Conservation (phyloP, 306 rosid genomes). For the Ammopiptanthus mongolicus region DNA sequence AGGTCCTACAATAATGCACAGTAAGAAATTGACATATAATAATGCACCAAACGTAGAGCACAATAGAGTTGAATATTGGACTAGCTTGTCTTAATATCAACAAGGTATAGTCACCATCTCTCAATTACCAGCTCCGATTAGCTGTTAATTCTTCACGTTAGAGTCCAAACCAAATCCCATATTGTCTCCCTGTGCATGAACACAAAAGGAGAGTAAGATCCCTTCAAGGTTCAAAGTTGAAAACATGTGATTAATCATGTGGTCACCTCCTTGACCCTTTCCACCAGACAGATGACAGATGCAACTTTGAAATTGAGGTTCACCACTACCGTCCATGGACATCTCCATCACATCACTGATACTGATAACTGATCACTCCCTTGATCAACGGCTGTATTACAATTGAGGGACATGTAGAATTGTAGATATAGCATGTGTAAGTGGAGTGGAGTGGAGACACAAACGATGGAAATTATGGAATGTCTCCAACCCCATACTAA, state of each 20-base stretch:
- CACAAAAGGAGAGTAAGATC: neutral
- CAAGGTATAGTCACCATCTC: neutral
- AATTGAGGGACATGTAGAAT: neutral
- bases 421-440: no score
- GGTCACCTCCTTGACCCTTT: conserved; percentile 6
- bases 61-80: neutral
- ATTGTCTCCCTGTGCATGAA: conserved; percentile 1
- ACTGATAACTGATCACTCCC: neutral
- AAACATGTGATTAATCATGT: neutral
- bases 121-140: neutral
- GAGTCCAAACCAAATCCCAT: neutral
- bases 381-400: neutral
- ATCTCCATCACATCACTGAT: neutral
- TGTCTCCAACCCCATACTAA: no score
- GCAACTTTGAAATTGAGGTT: neutral
- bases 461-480: no score
- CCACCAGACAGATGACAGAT: conserved; percentile 1
- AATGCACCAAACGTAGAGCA: neutral
- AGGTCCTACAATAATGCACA: conserved; percentile 29
- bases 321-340: neutral
- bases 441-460: no score
- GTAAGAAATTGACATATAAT: neutral
- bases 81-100: neutral
- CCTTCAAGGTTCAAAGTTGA: neutral
- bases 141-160: neutral